Evolutionary conservation across 164 flowering plant genomes (phyloP).

Genomic region (Piper longum): DNA sequence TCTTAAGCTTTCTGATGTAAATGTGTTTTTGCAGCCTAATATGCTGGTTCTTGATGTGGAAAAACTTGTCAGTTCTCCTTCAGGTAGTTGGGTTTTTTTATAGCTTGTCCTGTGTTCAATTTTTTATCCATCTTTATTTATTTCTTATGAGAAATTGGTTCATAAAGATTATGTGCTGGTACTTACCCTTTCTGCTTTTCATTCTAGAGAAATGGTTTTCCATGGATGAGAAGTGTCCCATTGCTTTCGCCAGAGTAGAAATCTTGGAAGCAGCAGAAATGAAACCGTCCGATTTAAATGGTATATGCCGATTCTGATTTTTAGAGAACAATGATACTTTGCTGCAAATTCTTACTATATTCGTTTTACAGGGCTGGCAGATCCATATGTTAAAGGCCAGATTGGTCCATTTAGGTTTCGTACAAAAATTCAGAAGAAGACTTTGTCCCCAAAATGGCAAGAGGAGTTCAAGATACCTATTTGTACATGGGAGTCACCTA

Average conservation of each 20-base stretch:
- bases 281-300: constrained; percentile 91
- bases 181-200: not conserved
- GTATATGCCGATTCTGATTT: constrained; percentile 20
- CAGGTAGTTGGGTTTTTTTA: constrained; percentile 27
- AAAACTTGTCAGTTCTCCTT: constrained; percentile 52
- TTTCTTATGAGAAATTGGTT: not conserved
- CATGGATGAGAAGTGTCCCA: constrained; percentile 60
- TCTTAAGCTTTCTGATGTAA: not conserved
- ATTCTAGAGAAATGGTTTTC: constrained; percentile 57
- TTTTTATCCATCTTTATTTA: not conserved
- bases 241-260: constrained; percentile 71
- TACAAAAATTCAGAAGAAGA: constrained; percentile 67
- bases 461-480: constrained; percentile 91
- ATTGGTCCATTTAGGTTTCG: constrained; percentile 66
- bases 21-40: constrained; percentile 56
- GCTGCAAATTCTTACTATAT: constrained; percentile 3
- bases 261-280: constrained; percentile 77
- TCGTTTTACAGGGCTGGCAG: constrained; percentile 70
- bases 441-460: constrained; percentile 72
- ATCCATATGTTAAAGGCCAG: constrained; percentile 91
- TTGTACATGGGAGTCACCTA: constrained; percentile 60
- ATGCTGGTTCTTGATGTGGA: constrained; percentile 95
- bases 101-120: not conserved
- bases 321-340: not conserved
- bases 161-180: not conserved